Evolutionary conservation across 805 yeast species (phyloP), one percentile per base, ranked within the genome.

Genomic region (Lipomyces yamadae): DNA sequence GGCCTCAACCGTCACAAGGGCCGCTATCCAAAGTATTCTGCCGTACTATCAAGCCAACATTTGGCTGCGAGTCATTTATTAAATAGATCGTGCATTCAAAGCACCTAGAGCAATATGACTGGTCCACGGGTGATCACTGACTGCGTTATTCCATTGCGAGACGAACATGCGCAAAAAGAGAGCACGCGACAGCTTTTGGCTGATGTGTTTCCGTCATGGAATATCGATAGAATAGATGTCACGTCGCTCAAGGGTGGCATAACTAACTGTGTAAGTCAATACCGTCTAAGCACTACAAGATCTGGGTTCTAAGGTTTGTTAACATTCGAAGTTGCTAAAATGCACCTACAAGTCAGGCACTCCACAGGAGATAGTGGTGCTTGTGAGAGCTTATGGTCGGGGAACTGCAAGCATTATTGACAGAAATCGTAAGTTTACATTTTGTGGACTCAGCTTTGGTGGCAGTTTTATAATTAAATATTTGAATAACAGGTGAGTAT

Each of bases 321-420:
- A 42, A 32, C 7, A 18, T 18, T 13, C 42, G 5, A n/a, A 67
- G 71, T 63, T 68, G 11, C 39, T 68, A 11, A 55, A 68, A 45
- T 58, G 69, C 45, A 32, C 39, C 24, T 57, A 69, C 55, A 59
- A 15, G 13, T 58, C 58, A 6, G 57, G 59, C 15, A 57, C 72
- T 5, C 39, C 55, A 11, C 60, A 65, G 35, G 66, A 65, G 32
- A 18, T 39, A 52, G 32, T 30, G 4, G 69, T 68, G 18, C 80
- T 89, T 18, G 86, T 89, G 63, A 80, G 95, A 66, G 87, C 90
- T 0, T 89, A 90, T 71, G 95, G 95, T 7, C 83, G 85, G 64
- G 92, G 92, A 11, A 89, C 95, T 0, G 84, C 82, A 63, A 78
- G 86, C 48, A 88, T 89, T 60, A 89, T 89, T 42, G 92, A 90